Conservation (phyloP, 2,329 filamentous ascomycete genomes). For the Stemphylium vesicarium region DNA sequence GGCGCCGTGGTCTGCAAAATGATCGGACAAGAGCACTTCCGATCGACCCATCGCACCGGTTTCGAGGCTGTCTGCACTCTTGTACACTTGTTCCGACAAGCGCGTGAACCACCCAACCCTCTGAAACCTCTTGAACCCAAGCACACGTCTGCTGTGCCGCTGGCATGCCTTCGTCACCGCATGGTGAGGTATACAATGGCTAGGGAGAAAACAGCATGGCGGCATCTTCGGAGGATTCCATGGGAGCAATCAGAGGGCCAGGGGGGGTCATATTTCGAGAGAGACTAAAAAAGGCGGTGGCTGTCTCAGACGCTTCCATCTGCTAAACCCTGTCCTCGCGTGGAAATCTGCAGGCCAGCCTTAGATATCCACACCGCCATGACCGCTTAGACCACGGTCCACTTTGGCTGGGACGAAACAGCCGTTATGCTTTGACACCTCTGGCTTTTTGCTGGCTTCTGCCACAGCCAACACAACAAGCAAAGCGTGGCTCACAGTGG, state of each 20-base stretch:
- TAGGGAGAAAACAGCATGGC: constrained; percentile 22
- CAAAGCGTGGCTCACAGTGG: constrained; percentile 15
- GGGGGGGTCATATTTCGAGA: constrained; percentile 29
- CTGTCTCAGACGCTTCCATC: constrained; percentile 41
- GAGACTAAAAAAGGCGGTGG: constrained; percentile 45
- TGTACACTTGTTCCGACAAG: constrained; percentile 10
- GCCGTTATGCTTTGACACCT: constrained; percentile 44
- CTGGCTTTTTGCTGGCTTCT: constrained; percentile 12
- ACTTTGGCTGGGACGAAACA: constrained; percentile 35
- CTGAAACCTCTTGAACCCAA: constrained; percentile 23
- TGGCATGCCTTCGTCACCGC: constrained; percentile 16
- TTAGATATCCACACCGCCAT: constrained; percentile 44
- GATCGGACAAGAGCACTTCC: constrained; percentile 33
- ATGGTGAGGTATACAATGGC: constrained; percentile 13
- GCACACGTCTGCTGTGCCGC: constrained; percentile 15
- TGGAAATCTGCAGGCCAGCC: constrained; percentile 47
- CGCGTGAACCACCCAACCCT: constrained; percentile 17
- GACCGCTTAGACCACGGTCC: constrained; percentile 18
- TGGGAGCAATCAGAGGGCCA: constrained; percentile 35
- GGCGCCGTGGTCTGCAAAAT: constrained; percentile 13
- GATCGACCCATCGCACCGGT: constrained; percentile 11
- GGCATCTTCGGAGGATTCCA: constrained; percentile 37
- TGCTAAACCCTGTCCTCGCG: constrained; percentile 44
- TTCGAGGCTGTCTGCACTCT: constrained; percentile 3
- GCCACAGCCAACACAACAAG: constrained; percentile 21